Evolutionary conservation across 2,329 filamentous ascomycete genomes (phyloP), one percentile per base, ranked within the genome.

Genomic region (Aspergillus sergii): DNA sequence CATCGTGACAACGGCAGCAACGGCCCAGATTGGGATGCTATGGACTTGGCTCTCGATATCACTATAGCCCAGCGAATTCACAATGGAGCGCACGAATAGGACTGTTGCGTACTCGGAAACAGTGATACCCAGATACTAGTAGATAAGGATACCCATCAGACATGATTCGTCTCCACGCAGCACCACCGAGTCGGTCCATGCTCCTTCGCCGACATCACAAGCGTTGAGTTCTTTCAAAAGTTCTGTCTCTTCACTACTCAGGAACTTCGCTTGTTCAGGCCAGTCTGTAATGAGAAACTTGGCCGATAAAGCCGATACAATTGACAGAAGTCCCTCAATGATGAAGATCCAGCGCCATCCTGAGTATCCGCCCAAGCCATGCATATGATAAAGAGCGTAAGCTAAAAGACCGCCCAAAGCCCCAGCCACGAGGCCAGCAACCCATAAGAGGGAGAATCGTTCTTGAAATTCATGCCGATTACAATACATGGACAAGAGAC

Each of bases 331-430:
- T 19, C 72, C 73, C 61, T 77, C 75, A 39, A 78, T 68, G 58
- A 78, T 78, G 67, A 78, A 78, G 46, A 78, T 76, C 73, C 75
- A 78, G 39, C 72, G 68, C 73, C 74, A 76, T 2, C 68, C 68
- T 7, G 26, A 28, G 26, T 28, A 6, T 28, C 26, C 6, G 26
- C 26, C 26, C 26, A 8, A 28, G 26, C 6, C 6, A 8, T 28
- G 26, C 26, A 28, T 73, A 59, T 74, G 69, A 16, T 68, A 65
- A 19, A 78, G 64, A 9, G 62, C 70, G 58, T 73, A 67, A 26
- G 67, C 67, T 28, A 69, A 21, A 12, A 75, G 26, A 28, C 26
- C 26, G 26, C 26, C 26, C 7, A 28, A 28, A 28, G 26, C 26
- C 5, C 26, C 26, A 28, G 26, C 26, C 26, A 28, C 26, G 26